A percentile compares a stretch with the other conserved stretches of the same genome.
Evolutionary conservation across 164 flowering plant species (phyloP).

Genomic region (Vitis labrusca): DNA sequence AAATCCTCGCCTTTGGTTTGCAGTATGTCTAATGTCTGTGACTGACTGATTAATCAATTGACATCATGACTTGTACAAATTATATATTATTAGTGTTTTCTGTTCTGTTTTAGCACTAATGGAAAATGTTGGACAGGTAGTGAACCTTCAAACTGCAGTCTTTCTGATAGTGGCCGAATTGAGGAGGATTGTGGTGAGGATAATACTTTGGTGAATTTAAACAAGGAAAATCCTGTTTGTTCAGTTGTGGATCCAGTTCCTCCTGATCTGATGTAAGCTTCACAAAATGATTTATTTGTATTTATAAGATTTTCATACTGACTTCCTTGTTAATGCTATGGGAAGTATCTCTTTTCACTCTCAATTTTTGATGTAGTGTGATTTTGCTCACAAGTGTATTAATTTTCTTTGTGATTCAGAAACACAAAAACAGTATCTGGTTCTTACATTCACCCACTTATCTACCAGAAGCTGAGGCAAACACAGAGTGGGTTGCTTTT

Average conservation of each 20-base stretch:
- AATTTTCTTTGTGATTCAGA: constrained; percentile 34
- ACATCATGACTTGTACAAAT: no score
- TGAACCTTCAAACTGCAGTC: constrained; percentile 14
- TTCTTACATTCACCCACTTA: constrained; percentile 52
- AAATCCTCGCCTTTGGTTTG: neutral
- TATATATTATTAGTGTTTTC: neutral
- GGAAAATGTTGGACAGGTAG: constrained; percentile 25
- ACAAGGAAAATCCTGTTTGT: constrained; percentile 18
- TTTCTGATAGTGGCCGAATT: constrained; percentile 18
- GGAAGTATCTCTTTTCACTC: neutral
- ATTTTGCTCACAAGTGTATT: neutral
- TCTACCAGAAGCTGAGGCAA: constrained; percentile 42
- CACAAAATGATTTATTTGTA: constrained; percentile 1
- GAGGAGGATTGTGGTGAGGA: constrained; percentile 15
- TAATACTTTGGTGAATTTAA: constrained; percentile 14
- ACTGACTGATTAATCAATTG: no score
- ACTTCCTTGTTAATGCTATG: neutral
- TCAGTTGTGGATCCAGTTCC: constrained; percentile 10
- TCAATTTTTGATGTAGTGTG: neutral
- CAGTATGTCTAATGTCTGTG: neutral
- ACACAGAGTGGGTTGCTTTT: constrained; percentile 23
- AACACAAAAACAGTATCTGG: constrained; percentile 17
- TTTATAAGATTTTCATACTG: neutral
- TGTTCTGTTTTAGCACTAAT: constrained; percentile 3
- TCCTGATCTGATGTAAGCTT: constrained; percentile 33